phyloP scores from a whole-genome alignment of 2,329 filamentous ascomycete genomes.

The Tolypocladium cylindrosporum region DNA sequence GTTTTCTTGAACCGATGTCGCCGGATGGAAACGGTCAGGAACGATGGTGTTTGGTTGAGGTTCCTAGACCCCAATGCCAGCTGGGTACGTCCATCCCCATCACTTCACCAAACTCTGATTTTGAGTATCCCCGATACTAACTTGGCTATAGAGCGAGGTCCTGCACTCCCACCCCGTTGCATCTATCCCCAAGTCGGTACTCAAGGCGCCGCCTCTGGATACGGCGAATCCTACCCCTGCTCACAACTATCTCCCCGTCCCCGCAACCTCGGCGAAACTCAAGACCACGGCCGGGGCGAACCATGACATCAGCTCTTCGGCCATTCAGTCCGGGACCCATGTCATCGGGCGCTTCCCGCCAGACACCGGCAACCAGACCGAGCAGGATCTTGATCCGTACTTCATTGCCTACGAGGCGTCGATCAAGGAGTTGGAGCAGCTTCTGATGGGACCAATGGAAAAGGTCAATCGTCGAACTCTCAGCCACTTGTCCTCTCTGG shows the following conservation, averaged over 20 bases:
- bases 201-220: constrained; percentile 92
- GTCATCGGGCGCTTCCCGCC: constrained; percentile 75
- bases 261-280: constrained; percentile 76
- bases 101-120: background rate
- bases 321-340: constrained; percentile 37
- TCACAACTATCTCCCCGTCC: constrained; percentile 80
- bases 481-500: constrained; percentile 73
- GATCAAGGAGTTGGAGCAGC: constrained; percentile 79
- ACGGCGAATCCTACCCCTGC: constrained; percentile 84
- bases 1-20: constrained; percentile 93
- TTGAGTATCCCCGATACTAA: constrained; percentile 9
- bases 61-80: constrained; percentile 97
- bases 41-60: constrained; percentile 94
- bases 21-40: constrained; percentile 81
- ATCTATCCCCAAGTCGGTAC: constrained; percentile 84
- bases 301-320: constrained; percentile 23
- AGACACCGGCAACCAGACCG: constrained; percentile 63
- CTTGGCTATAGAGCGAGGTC: constrained; percentile 66
- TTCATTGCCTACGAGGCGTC: constrained; percentile 89
- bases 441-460: constrained; percentile 89
- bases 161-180: constrained; percentile 82
- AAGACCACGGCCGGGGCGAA: constrained; percentile 42
- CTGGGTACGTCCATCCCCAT: constrained; percentile 57
- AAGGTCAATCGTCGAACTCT: constrained; percentile 89
- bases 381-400: constrained; percentile 90